Evolutionary conservation across 257 asterid species (phyloP), one percentile per base, ranked within the genome.

Genomic region (Penstemon davidsonii): DNA sequence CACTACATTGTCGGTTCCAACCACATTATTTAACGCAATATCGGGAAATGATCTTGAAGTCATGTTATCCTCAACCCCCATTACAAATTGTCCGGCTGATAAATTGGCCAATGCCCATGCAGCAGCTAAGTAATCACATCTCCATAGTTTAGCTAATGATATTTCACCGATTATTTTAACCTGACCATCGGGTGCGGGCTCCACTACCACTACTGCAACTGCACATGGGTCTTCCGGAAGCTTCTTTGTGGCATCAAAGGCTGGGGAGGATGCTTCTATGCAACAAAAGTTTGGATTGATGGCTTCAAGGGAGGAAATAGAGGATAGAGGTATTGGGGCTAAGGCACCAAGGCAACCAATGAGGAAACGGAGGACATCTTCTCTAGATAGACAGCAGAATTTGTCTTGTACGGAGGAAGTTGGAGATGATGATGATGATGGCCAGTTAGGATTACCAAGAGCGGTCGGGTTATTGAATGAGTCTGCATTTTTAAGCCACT

Each of bases 271-370:
- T 44, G 96, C 82, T 45, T 85, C 90, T 13, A 90, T 75, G 73
- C 69, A 81, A 72, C 77, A 70, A 79, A 87, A 93, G 82, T 82
- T 79, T 36, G 89, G 85, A 74, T 85, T 88, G 73, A 93, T 79
- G 60, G 87, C 91, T 70, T 82, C 86, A 3, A 93, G 81, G 72
- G 89, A 81, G 57, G 95, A 76, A 37, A 93, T 85, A 11, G 99
- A 79, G 51, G 96, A 83, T n/a, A 93, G 97, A 38, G 99, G 97
- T 25, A 90, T 39, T 59, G 99, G 99, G 61, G 99, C 99, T 43
- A 94, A 85, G 72, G 97, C 99, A 18, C 99, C 99, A 11, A 94
- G 92, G 83, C 97, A 94, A 44, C 96, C 92, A 41, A 94, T 94
- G 62, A 94, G 82, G 82, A 94, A 94, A 12, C 99, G 97, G 12